Conservation (phyloP, 2,329 filamentous ascomycete species). For the Xylaria sp. region DNA sequence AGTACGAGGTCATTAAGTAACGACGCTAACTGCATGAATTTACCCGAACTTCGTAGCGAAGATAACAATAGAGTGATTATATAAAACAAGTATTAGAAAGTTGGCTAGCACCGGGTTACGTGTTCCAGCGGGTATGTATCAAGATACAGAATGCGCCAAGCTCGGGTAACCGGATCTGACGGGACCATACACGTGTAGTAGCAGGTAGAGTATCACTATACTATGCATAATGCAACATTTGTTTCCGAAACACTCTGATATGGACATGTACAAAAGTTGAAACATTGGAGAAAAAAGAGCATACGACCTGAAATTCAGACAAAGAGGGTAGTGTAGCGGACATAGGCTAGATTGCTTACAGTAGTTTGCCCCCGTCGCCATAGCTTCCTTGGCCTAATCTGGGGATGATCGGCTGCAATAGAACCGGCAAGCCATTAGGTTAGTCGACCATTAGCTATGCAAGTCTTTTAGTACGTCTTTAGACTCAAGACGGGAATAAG, state of each 20-base stretch:
- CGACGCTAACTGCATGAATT: background rate
- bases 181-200: background rate
- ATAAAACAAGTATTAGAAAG: background rate
- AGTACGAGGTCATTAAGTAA: constrained; percentile 1
- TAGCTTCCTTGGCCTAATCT: constrained; percentile 7
- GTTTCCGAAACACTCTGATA: background rate
- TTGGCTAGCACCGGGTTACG: background rate
- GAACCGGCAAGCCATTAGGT: background rate
- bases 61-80: background rate
- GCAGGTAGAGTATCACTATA: background rate
- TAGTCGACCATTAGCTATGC: background rate
- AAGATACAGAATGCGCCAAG: background rate
- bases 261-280: background rate
- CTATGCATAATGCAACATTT: constrained; percentile 4
- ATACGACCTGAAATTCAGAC: background rate
- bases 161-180: background rate
- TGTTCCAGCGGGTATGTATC: constrained; percentile 2
- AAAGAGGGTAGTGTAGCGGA: background rate
- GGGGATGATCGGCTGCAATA: constrained; percentile 20
- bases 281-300: background rate
- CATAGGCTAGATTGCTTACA: background rate
- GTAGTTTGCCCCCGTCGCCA: constrained; percentile 1
- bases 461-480: background rate
- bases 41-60: background rate
- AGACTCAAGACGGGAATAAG: background rate